A percentile compares a stretch with the other conserved stretches of the same genome.
phyloP scores from a whole-genome alignment of 2,329 filamentous ascomycete species.

The Colletotrichum gloeosporioides region DNA sequence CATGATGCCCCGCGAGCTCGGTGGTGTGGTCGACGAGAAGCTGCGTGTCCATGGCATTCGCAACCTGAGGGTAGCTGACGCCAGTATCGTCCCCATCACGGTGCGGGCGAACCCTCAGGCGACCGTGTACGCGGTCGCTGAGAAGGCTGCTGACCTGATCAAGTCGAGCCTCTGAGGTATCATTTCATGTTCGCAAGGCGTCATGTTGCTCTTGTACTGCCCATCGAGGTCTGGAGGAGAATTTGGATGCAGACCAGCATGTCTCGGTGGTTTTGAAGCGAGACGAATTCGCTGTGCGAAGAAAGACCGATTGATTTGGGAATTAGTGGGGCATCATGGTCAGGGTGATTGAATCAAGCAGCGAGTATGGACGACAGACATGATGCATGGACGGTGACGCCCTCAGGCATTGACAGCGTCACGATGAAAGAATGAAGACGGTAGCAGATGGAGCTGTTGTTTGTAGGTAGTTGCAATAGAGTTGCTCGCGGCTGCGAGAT shows the following conservation, averaged over 20 bases:
- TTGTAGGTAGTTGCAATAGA: background rate
- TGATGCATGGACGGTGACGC: background rate
- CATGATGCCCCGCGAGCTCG: slow-evolving; percentile 58
- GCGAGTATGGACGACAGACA: background rate
- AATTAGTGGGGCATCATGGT: background rate
- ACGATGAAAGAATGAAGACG: background rate
- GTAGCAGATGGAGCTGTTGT: background rate
- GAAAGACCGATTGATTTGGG: background rate
- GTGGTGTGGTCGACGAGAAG: slow-evolving; percentile 50
- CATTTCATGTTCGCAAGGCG: background rate
- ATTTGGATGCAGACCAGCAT: background rate
- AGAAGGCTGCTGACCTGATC: slow-evolving; percentile 25
- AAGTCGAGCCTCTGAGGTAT: slow-evolving; percentile 22
- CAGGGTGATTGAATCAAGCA: background rate
- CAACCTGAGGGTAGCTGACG: slow-evolving; percentile 51
- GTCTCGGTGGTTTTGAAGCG: background rate
- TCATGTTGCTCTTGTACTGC: background rate
- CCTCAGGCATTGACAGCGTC: background rate
- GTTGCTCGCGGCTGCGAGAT: background rate
- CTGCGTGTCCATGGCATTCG: slow-evolving; percentile 49
- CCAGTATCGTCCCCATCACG: slow-evolving; percentile 38
- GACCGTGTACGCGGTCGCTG: slow-evolving; percentile 42
- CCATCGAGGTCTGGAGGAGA: no score
- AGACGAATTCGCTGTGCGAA: background rate
- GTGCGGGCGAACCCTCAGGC: slow-evolving; percentile 35